Conservation (phyloP, 768 basidiomycete genomes). For the Podaxis rugospora region DNA sequence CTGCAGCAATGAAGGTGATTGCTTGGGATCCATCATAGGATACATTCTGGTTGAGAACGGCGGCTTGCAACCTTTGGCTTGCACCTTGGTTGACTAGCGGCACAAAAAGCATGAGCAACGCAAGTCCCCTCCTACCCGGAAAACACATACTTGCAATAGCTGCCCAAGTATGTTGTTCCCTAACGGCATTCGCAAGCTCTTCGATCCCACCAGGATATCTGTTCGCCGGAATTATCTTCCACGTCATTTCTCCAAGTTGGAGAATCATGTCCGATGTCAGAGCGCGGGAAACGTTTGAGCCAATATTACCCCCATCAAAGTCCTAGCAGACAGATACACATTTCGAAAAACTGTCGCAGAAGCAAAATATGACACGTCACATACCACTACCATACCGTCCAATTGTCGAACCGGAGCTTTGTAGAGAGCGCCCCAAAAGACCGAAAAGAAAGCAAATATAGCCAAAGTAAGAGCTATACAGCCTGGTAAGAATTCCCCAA, state of each 20-base stretch:
- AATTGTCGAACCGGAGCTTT: constrained; percentile 35
- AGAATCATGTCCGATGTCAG: constrained; percentile 22
- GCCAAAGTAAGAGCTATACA: too few relatives aligned
- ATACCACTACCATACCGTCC: constrained; percentile 47
- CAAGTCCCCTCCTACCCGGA: too few relatives aligned
- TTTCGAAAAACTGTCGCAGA: background rate
- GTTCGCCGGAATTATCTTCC: constrained; percentile 36
- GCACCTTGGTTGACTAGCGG: too few relatives aligned
- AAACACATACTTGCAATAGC: constrained; percentile 41
- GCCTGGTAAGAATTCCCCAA: too few relatives aligned
- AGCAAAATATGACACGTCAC: constrained; percentile 13
- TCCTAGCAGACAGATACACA: constrained; percentile 28
- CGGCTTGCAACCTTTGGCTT: too few relatives aligned
- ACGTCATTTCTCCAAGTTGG: constrained; percentile 34
- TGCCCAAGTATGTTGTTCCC: constrained; percentile 49
- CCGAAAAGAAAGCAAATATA: constrained; percentile 42
- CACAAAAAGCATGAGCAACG: too few relatives aligned
- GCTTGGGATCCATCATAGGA: constrained; percentile 44
- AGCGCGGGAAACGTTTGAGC: constrained; percentile 31
- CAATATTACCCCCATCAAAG: constrained; percentile 51
- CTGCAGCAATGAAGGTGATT: constrained; percentile 41
- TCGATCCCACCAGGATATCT: constrained; percentile 38
- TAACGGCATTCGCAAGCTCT: constrained; percentile 37
- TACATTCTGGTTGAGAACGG: constrained; percentile 23
- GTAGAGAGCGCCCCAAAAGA: constrained; percentile 56